Conservation (phyloP, 768 basidiomycete species). For the Phanerochaete carnosa region DNA sequence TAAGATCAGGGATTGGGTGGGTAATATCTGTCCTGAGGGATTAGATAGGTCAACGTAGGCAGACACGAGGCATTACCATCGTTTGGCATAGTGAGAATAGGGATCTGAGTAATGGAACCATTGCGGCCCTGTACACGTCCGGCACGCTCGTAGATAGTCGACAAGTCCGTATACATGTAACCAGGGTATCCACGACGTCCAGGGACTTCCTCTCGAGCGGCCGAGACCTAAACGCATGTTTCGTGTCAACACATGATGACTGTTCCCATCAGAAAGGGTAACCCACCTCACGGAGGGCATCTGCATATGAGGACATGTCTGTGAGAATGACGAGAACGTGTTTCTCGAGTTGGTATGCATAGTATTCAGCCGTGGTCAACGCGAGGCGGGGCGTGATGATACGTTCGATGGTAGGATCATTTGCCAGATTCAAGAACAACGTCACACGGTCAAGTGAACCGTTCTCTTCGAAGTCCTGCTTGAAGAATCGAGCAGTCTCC, state of each 20-base stretch:
- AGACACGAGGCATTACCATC: conserved; percentile 58
- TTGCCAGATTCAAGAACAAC: conserved; percentile 96
- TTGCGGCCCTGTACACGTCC: conserved; percentile 97
- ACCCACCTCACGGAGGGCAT: conserved; percentile 88
- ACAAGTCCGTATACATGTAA: conserved; percentile 99
- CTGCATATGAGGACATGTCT: conserved; percentile 98
- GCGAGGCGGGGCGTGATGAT: conserved; percentile 99
- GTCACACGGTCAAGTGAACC: conserved; percentile 97
- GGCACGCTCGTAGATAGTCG: conserved; percentile 98
- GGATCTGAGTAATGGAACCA: conserved; percentile 99
- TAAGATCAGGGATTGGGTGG: conserved; percentile 99
- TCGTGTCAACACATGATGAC: background rate
- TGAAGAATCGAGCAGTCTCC: conserved; percentile 99
- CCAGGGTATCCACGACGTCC: conserved; percentile 98
- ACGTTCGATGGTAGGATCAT: conserved; percentile 99
- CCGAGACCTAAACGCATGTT: conserved; percentile 67
- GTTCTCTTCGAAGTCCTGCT: conserved; percentile 98
- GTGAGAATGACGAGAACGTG: conserved; percentile 99
- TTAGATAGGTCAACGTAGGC: conserved; percentile 9
- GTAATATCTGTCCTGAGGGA: conserved; percentile 75
- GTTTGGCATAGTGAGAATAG: conserved; percentile 99
- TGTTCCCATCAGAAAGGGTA: conserved; percentile 1
- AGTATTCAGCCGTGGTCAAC: conserved; percentile 97
- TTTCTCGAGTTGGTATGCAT: conserved; percentile 99
- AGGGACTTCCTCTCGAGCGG: conserved; percentile 98